Conservation (phyloP, 306 rosid species). For the Gynostemma pentaphyllum region DNA sequence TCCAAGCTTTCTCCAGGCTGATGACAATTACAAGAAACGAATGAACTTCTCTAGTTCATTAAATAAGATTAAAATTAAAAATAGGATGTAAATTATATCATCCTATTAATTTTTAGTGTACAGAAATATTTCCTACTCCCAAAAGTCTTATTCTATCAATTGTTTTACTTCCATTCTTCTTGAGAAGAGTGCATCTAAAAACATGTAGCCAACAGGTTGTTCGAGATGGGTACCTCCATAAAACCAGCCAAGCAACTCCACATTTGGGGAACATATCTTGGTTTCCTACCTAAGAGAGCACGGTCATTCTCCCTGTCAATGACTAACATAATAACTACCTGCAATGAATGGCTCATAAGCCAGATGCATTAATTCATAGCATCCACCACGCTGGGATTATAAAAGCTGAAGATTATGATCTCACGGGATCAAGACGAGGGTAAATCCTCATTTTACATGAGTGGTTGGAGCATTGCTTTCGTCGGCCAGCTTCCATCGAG, state of each 20-base stretch:
- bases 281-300: constrained; percentile 54
- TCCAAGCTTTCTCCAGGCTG: constrained; percentile 98
- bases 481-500: constrained; percentile 63
- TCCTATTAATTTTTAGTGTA: neutral
- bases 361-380: constrained; percentile 3
- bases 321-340: constrained; percentile 92
- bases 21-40: constrained; percentile 13
- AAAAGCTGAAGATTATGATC: constrained; percentile 9
- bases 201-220: constrained; percentile 12
- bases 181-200: neutral
- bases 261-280: constrained; percentile 44
- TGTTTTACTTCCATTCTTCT: neutral
- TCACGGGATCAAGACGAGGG: constrained; percentile 90
- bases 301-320: constrained; percentile 71
- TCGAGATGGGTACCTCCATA: constrained; percentile 45
- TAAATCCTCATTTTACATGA: constrained; percentile 63
- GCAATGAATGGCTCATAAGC: constrained; percentile 11
- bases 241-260: constrained; percentile 94
- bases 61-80: neutral
- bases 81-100: neutral
- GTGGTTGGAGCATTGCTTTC: constrained; percentile 69
- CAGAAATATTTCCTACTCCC: neutral
- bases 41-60: neutral
- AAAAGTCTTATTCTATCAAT: neutral
- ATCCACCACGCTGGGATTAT: neutral